Evolutionary conservation across 2,329 filamentous ascomycete genomes (phyloP).

Genomic region (Arthroderma uncinatum): DNA sequence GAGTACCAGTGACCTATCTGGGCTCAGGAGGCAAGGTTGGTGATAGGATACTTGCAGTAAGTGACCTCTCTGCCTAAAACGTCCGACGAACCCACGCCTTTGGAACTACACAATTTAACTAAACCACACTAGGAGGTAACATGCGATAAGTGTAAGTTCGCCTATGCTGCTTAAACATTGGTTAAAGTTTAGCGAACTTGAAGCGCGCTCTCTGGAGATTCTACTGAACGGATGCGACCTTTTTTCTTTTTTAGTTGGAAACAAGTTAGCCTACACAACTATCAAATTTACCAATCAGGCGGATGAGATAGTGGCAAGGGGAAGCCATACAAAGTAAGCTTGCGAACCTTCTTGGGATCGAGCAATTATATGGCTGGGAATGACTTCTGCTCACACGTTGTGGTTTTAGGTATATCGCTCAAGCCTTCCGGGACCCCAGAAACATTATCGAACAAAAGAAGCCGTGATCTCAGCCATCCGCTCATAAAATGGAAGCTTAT

Average conservation of each 20-base stretch:
- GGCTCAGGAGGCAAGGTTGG: constrained; percentile 53
- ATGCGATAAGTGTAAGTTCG: constrained; percentile 51
- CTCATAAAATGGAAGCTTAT: background rate
- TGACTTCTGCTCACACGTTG: background rate
- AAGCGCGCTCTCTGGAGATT: background rate
- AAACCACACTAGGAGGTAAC: constrained; percentile 40
- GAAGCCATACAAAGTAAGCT: constrained; percentile 54
- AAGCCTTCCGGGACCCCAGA: constrained; percentile 51
- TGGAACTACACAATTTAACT: background rate
- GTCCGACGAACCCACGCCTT: background rate
- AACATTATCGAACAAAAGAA: constrained; percentile 38
- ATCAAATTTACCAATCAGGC: constrained; percentile 51
- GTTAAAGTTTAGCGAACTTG: background rate
- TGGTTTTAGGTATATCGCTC: constrained; percentile 41
- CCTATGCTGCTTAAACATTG: background rate
- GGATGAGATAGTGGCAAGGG: constrained; percentile 50
- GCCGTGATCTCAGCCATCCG: background rate
- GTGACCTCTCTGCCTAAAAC: constrained; percentile 9
- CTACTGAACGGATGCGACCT: background rate
- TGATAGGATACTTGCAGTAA: constrained; percentile 46
- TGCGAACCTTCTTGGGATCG: background rate
- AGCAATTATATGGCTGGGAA: background rate
- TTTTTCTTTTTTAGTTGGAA: constrained; percentile 41
- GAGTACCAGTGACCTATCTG: constrained; percentile 47
- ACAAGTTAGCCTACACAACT: constrained; percentile 53